Evolutionary conservation across 768 basidiomycete species (phyloP).

Genomic region (Amanita thiersii): DNA sequence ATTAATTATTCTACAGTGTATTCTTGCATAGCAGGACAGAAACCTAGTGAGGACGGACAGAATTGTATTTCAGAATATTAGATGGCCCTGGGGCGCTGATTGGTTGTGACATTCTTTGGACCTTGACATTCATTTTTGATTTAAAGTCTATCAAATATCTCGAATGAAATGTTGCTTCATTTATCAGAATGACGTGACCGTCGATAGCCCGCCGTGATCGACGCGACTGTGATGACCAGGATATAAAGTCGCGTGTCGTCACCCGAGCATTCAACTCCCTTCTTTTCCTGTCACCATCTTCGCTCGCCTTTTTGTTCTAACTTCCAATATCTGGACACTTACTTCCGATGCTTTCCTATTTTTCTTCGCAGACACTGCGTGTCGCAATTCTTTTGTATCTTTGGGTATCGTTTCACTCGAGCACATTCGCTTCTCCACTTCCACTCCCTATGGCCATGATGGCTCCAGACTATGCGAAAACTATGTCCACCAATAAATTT

Average conservation of each 20-base stretch:
- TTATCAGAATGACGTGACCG: too few relatives aligned
- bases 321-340: slow-evolving; percentile 11
- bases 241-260: too few relatives aligned
- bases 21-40: slow-evolving; percentile 42
- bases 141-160: too few relatives aligned
- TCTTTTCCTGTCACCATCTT: slow-evolving; percentile 4
- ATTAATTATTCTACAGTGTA: slow-evolving; percentile 28
- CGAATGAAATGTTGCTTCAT: too few relatives aligned
- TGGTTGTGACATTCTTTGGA: too few relatives aligned
- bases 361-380: slow-evolving; percentile 7
- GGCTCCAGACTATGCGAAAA: slow-evolving; percentile 20
- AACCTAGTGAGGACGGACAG: slow-evolving; percentile 29
- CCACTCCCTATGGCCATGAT: slow-evolving; percentile 20
- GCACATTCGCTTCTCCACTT: slow-evolving; percentile 30
- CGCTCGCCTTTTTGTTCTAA: slow-evolving; percentile 11
- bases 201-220: too few relatives aligned
- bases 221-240: too few relatives aligned
- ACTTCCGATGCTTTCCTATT: slow-evolving; percentile 4
- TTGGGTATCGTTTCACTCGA: slow-evolving; percentile 16
- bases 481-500: slow-evolving; percentile 9
- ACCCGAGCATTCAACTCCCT: slow-evolving; percentile 9
- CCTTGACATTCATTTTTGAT: too few relatives aligned
- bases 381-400: slow-evolving; percentile 28
- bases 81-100: too few relatives aligned
- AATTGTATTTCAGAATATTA: slow-evolving; percentile 24